A percentile compares a stretch with the other conserved stretches of the same genome.
Evolutionary conservation across 768 basidiomycete species (phyloP).

Genomic region (Lentinula sp.): DNA sequence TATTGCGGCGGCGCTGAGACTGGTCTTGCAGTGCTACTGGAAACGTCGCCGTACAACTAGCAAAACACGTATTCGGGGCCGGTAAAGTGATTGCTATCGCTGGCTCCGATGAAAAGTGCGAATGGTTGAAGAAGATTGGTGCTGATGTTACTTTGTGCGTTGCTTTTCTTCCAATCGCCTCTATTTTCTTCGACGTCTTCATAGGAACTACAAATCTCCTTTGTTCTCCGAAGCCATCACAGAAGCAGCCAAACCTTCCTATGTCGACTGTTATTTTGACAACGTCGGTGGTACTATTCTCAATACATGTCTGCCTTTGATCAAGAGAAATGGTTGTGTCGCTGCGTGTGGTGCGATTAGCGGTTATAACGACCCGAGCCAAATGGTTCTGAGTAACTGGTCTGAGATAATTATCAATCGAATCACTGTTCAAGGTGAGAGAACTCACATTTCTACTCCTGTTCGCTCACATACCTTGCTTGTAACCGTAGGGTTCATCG

Average conservation of each 20-base stretch:
- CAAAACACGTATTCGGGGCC: background rate
- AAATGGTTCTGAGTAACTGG: background rate
- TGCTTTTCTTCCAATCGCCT: background rate
- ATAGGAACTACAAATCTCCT: background rate
- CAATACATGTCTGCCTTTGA: background rate
- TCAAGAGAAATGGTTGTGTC: background rate
- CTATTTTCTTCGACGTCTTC: too few relatives aligned
- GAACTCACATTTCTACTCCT: background rate
- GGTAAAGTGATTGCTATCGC: background rate
- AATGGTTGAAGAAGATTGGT: constrained; percentile 2
- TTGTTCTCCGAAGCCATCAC: background rate
- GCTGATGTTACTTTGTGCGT: background rate
- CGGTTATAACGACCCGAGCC: background rate
- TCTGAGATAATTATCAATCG: background rate
- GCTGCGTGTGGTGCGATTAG: background rate
- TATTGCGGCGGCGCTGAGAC: background rate
- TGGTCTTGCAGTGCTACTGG: background rate
- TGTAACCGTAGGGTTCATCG: background rate
- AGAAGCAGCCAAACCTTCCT: background rate
- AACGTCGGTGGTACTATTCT: background rate
- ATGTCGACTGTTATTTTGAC: constrained; percentile 1
- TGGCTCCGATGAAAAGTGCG: constrained; percentile 1
- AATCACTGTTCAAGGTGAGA: background rate
- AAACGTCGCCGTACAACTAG: background rate
- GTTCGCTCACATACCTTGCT: background rate